These are phyloP conservation scores for Arabis hirsuta DNA, from an alignment of 345 rosid species.

Conservation along the genomic window DNA sequence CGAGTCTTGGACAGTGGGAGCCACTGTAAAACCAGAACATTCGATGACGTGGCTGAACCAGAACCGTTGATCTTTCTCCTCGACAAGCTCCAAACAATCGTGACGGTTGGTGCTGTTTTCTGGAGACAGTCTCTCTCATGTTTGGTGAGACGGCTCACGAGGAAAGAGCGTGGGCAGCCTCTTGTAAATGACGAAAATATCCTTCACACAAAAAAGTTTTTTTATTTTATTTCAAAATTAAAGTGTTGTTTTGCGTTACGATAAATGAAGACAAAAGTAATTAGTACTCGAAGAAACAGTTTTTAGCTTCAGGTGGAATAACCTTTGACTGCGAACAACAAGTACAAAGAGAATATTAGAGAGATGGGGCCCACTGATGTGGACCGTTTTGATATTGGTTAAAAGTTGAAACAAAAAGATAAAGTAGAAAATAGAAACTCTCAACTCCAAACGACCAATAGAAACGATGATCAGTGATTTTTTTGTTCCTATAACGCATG, in stretches of 20 bases:
- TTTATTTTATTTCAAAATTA: too few relatives aligned
- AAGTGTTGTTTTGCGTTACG: too few relatives aligned
- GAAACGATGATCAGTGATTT: neutral
- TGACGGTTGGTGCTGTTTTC: slow-evolving; percentile 29
- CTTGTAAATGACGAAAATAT: neutral
- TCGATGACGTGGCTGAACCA: neutral
- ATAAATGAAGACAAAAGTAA: slow-evolving; percentile 4
- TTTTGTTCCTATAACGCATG: neutral
- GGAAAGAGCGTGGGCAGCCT: slow-evolving; percentile 16
- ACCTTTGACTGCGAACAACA: slow-evolving; percentile 14
- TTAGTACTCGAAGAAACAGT: neutral
- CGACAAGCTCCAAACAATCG: slow-evolving; percentile 16
- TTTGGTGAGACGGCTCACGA: slow-evolving; percentile 36
- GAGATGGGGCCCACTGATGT: slow-evolving; percentile 3
- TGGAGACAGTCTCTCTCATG: slow-evolving; percentile 23
- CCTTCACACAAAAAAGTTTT: neutral
- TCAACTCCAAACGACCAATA: neutral
- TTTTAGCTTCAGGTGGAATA: slow-evolving; percentile 17
- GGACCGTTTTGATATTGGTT: neutral
- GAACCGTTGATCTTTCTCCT: slow-evolving; percentile 6
- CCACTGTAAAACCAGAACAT: neutral
- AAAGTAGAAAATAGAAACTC: neutral
- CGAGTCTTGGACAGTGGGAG: neutral
- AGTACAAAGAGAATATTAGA: neutral
- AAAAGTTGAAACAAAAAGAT: neutral